phyloP scores from a whole-genome alignment of 192 early-diverging fungal species.

The Geranomyces variabilis region DNA sequence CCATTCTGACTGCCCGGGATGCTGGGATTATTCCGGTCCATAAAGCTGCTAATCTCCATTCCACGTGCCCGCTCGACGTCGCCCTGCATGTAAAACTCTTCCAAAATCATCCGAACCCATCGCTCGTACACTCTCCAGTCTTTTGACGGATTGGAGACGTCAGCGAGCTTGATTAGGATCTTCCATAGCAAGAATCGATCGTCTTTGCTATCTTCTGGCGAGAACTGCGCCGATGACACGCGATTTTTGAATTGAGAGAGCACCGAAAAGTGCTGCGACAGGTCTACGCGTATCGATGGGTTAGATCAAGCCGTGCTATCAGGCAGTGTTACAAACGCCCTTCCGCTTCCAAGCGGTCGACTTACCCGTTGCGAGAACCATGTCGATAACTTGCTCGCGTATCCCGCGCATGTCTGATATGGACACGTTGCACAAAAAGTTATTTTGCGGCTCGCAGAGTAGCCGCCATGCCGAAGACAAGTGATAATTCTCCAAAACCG shows the following conservation, averaged over 20 bases:
- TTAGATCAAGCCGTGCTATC: too few species aligned
- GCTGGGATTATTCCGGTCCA: constrained; percentile 56
- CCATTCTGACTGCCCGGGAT: constrained; percentile 55
- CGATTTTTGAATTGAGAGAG: constrained; percentile 59
- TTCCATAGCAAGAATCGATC: constrained; percentile 53
- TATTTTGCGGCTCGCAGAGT: constrained; percentile 44
- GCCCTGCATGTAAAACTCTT: constrained; percentile 57
- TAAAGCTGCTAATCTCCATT: constrained; percentile 50
- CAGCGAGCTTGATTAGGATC: constrained; percentile 61
- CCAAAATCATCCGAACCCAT: constrained; percentile 48
- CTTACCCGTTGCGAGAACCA: constrained; percentile 59
- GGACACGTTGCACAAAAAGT: constrained; percentile 49
- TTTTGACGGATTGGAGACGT: constrained; percentile 61
- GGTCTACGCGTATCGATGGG: constrained; percentile 39
- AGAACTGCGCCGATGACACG: constrained; percentile 40
- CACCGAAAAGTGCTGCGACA: constrained; percentile 54
- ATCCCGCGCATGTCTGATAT: constrained; percentile 44
- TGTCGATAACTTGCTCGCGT: constrained; percentile 50
- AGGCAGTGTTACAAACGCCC: neutral
- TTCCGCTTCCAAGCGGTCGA: too few species aligned
- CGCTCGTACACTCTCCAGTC: constrained; percentile 40
- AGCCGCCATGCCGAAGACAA: constrained; percentile 46
- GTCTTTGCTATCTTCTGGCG: constrained; percentile 46
- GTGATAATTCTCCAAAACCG: constrained; percentile 62
- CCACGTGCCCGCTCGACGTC: constrained; percentile 52